A percentile compares a stretch with the other conserved stretches of the same genome.
phyloP scores from a whole-genome alignment of 1,139 yeast genomes.

The Starmera stellimalicola region DNA sequence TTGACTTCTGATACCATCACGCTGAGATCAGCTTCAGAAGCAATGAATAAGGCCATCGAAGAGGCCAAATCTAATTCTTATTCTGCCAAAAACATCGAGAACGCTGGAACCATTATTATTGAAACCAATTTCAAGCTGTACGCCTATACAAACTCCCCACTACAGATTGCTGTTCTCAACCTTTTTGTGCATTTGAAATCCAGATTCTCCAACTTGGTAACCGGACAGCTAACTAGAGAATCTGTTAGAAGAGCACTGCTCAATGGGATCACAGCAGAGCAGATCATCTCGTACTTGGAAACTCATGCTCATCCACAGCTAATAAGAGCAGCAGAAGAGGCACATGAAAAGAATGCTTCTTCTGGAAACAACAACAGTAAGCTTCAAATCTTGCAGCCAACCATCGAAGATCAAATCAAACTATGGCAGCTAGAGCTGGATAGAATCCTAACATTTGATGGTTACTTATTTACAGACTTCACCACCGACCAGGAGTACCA shows the following conservation, averaged over 20 bases:
- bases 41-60: conserved; percentile 51
- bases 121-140: conserved; percentile 92
- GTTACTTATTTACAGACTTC: conserved; percentile 83
- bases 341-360: conserved; percentile 53
- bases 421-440: conserved; percentile 96
- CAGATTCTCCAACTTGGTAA: conserved; percentile 84
- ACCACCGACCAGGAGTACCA: conserved; percentile 70
- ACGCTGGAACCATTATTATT: conserved; percentile 63
- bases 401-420: conserved; percentile 89
- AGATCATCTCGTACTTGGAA: conserved; percentile 78
- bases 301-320: conserved; percentile 94
- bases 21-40: conserved; percentile 60
- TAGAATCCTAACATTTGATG: conserved; percentile 80
- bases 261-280: conserved; percentile 93
- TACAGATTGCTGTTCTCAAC: conserved; percentile 88
- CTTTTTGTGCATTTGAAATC: conserved; percentile 78
- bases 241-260: conserved; percentile 74
- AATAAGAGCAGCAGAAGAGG: conserved; percentile 63
- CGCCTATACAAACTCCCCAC: conserved; percentile 90
- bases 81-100: conserved; percentile 18
- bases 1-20: conserved; percentile 77
- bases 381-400: conserved; percentile 77
- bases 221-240: conserved; percentile 90
- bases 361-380: conserved; percentile 42
- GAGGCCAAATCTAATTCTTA: conserved; percentile 24